Evolutionary conservation across 2,329 filamentous ascomycete genomes (phyloP), one percentile per base, ranked within the genome.

Genomic region (Xylogone sp.): DNA sequence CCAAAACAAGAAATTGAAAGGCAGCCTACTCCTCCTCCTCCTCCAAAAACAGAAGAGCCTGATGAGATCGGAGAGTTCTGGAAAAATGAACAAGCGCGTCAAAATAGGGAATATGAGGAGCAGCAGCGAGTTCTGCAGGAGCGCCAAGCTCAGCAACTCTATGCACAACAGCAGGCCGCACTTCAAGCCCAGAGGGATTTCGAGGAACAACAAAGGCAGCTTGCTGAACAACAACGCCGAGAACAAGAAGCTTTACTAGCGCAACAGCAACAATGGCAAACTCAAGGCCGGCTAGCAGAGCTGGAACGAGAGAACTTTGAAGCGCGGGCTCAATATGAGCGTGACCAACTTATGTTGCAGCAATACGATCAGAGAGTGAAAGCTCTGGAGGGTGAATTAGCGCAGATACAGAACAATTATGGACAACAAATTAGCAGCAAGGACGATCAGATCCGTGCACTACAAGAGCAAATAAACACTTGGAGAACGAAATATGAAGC

Each of bases 401-500:
- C 78, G 45, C 88, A 96, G 59, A 78, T 97, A 48, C 88, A 90
- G 62, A 82, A 78, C 60, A 97, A 91, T 68, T 87, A 89, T 61
- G 86, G 87, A 42, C 86, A 96, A 69, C 94, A 97, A 67, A 84
- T 88, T 48, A 74, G 79, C 31, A 97, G 92, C 66, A 95, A 92
- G 67, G 94, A 99, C 64, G 94, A 97, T 61, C 93, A 97, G 70
- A 92, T 99, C 62, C 80, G 86, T 21, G 86, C 94, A 2, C 76
- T 99, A 19, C 94, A 97, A 65, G 94, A 97, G 72, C 94, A 97
- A 71, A 88, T 97, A 58, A 97, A 97, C 70, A 97, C 92, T 0
- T 99, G 94, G 94, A 82, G 94, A 53, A 87, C 88, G 48, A 99
- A 99, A 71, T 99, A 99, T 65, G 94, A 99, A 69, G 89, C 93